These are phyloP conservation scores for Tirmania nivea DNA, from an alignment of 495 filamentous ascomycete species.

Conservation along the genomic window DNA sequence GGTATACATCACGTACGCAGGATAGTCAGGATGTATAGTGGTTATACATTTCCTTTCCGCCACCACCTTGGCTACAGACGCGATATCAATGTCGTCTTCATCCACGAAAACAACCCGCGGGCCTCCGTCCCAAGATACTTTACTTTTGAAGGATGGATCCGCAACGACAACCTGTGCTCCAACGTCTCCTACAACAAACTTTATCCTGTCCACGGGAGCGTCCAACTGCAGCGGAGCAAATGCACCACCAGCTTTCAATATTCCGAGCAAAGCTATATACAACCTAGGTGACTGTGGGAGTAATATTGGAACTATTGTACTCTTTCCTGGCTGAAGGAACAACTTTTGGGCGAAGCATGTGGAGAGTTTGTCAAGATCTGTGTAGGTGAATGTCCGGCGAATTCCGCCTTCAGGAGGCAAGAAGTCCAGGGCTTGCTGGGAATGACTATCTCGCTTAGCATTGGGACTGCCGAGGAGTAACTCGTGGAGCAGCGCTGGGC, in stretches of 20 bases:
- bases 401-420: slow-evolving; percentile 24
- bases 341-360: slow-evolving; percentile 32
- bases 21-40: slow-evolving; percentile 19
- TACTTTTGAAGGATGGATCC: slow-evolving; percentile 18
- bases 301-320: slow-evolving; percentile 43
- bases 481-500: slow-evolving; percentile 44
- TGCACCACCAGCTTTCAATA: slow-evolving; percentile 53
- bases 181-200: slow-evolving; percentile 52
- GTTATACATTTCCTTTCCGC: background rate
- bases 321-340: slow-evolving; percentile 8
- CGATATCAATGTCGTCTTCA: slow-evolving; percentile 8
- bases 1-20: slow-evolving; percentile 84
- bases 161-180: slow-evolving; percentile 34
- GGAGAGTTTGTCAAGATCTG: slow-evolving; percentile 34
- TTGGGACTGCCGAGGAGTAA: slow-evolving; percentile 24
- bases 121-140: slow-evolving; percentile 19
- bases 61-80: background rate
- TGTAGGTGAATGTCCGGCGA: slow-evolving; percentile 31
- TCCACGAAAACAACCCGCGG: slow-evolving; percentile 22
- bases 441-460: slow-evolving; percentile 2
- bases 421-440: slow-evolving; percentile 37
- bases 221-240: slow-evolving; percentile 62
- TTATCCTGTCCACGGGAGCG: slow-evolving; percentile 45
- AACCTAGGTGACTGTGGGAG: slow-evolving; percentile 47
- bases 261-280: slow-evolving; percentile 48